These are phyloP conservation scores for Arthrobotrys megalospora DNA, from an alignment of 2,329 filamentous ascomycete genomes.

Conservation along the genomic window DNA sequence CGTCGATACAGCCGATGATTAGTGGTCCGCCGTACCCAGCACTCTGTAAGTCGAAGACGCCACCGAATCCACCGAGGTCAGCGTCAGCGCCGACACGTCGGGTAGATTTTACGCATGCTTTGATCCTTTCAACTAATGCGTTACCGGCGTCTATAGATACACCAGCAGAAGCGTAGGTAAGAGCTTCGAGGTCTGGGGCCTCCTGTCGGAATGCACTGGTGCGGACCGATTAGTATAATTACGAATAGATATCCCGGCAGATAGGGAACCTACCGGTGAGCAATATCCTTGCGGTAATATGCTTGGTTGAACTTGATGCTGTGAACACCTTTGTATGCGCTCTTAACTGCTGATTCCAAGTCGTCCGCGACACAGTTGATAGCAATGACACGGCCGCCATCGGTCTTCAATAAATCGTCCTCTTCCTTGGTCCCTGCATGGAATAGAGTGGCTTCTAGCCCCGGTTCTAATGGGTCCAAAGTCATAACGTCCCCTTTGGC, in stretches of 20 bases:
- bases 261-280: constrained; percentile 72
- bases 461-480: constrained; percentile 67
- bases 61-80: constrained; percentile 95
- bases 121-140: constrained; percentile 91
- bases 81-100: constrained; percentile 88
- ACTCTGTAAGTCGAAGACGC: constrained; percentile 82
- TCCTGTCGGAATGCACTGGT: constrained; percentile 64
- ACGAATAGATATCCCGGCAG: not conserved
- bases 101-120: constrained; percentile 87
- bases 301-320: constrained; percentile 87
- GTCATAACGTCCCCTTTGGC: constrained; percentile 80
- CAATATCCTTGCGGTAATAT: constrained; percentile 95
- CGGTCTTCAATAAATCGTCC: constrained; percentile 78
- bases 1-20: constrained; percentile 94
- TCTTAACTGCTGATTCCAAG: constrained; percentile 85
- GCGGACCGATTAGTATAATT: constrained; percentile 31
- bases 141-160: constrained; percentile 97
- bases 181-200: constrained; percentile 67
- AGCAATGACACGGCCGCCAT: constrained; percentile 92
- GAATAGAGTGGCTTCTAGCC: constrained; percentile 79
- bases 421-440: constrained; percentile 87
- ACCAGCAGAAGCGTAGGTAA: constrained; percentile 94
- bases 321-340: constrained; percentile 87
- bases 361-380: constrained; percentile 84
- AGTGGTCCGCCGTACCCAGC: constrained; percentile 85